Evolutionary conservation across 176 grass and related monocot species (phyloP).

Genomic region (Triticum dicoccoides): DNA sequence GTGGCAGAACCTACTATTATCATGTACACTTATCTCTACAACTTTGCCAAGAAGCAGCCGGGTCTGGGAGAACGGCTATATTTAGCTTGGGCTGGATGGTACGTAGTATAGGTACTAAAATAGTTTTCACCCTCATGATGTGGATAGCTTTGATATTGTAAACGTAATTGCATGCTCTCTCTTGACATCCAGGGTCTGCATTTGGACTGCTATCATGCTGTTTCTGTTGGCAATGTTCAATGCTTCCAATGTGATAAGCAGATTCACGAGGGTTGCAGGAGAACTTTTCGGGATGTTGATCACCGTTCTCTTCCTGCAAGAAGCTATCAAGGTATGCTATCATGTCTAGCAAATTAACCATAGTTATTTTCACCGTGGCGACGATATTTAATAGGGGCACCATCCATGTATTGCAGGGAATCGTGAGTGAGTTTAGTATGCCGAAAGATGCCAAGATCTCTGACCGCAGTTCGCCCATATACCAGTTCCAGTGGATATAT

Average conservation of each 20-base stretch:
- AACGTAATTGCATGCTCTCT: not conserved
- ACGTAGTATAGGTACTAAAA: not conserved
- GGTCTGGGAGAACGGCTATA: slow-evolving; percentile 60
- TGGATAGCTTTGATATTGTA: slow-evolving; percentile 1
- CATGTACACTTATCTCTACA: slow-evolving; percentile 95
- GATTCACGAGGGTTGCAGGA: slow-evolving; percentile 93
- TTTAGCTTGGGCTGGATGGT: slow-evolving; percentile 98
- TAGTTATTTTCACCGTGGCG: not conserved
- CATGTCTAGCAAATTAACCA: not conserved
- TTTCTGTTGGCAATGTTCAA: slow-evolving; percentile 81
- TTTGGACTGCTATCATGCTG: slow-evolving; percentile 87
- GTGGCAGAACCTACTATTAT: slow-evolving; percentile 93
- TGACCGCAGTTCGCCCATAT: slow-evolving; percentile 22
- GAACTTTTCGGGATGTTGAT: slow-evolving; percentile 99
- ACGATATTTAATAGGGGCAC: not conserved
- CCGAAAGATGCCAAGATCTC: slow-evolving; percentile 33
- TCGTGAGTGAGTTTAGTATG: slow-evolving; percentile 68
- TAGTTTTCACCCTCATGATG: not conserved
- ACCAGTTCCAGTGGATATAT: slow-evolving; percentile 84
- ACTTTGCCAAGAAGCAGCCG: slow-evolving; percentile 61
- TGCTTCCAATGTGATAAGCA: slow-evolving; percentile 74
- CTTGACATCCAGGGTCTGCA: slow-evolving; percentile 71
- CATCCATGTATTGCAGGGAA: slow-evolving; percentile 38
- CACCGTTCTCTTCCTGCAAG: slow-evolving; percentile 84
- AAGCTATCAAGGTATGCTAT: slow-evolving; percentile 73